These are phyloP conservation scores for Cutaneotrichosporon dermatis DNA, from an alignment of 1,284 basidiomycete genomes.

Conservation along the genomic window DNA sequence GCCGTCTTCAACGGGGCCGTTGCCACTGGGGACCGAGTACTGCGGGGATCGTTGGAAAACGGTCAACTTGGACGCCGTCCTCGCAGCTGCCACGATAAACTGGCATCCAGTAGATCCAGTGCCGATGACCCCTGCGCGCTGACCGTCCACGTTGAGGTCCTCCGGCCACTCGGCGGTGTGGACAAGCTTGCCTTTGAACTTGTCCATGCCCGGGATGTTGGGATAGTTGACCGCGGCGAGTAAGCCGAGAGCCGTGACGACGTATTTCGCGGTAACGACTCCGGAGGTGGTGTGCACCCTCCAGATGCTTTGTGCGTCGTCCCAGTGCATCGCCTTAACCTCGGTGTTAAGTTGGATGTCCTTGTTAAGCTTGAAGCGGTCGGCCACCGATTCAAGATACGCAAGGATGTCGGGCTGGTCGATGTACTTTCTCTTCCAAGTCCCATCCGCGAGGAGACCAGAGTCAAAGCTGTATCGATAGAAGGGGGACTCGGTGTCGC, in stretches of 20 bases:
- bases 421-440: conserved; percentile 27
- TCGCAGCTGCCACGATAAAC: conserved; percentile 7
- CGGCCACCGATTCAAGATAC: conserved; percentile 25
- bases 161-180: conserved; percentile 16
- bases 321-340: conserved; percentile 6
- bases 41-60: conserved; percentile 19
- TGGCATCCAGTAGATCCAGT: conserved; percentile 11
- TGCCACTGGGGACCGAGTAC: conserved; percentile 13
- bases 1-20: background rate
- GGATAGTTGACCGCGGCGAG: conserved; percentile 22
- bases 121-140: conserved; percentile 8
- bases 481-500: conserved; percentile 31
- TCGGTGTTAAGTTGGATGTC: conserved; percentile 25
- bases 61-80: conserved; percentile 1
- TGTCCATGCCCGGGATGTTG: conserved; percentile 7
- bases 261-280: conserved; percentile 21
- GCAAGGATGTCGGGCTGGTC: conserved; percentile 28
- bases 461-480: conserved; percentile 24
- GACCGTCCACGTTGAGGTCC: conserved; percentile 2
- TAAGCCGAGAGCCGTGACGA: conserved; percentile 19
- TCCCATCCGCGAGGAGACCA: conserved; percentile 11
- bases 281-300: background rate
- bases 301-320: background rate
- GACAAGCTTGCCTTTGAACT: conserved; percentile 7
- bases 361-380: conserved; percentile 20